Evolutionary conservation across 371 early-diverging fungal species (phyloP).

Genomic region (Apophysomyces ossiformis): DNA sequence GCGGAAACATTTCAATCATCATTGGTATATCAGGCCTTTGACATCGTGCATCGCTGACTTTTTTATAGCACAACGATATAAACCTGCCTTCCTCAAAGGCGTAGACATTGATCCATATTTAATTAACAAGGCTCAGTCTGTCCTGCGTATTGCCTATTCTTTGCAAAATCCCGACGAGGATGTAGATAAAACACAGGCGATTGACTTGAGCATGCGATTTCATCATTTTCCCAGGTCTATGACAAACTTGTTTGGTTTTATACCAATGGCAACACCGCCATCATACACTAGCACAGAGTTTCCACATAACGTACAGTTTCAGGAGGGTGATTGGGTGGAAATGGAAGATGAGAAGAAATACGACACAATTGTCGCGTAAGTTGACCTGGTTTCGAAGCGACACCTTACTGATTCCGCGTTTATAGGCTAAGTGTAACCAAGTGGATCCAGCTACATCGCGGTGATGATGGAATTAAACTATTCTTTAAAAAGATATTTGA

Average conservation of each 20-base stretch:
- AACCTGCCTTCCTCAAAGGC: conserved; percentile 59
- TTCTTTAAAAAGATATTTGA: conserved; percentile 72
- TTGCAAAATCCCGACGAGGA: conserved; percentile 33
- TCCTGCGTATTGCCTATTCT: conserved; percentile 50
- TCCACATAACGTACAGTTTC: conserved; percentile 70
- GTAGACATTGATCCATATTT: conserved; percentile 81
- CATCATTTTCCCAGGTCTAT: conserved; percentile 71
- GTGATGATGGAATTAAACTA: conserved; percentile 73
- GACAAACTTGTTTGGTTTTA: conserved; percentile 57
- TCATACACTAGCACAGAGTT: conserved; percentile 37
- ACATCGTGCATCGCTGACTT: neutral
- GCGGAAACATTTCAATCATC: conserved; percentile 70
- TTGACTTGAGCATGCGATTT: conserved; percentile 33
- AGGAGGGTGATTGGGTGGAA: conserved; percentile 37
- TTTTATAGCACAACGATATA: conserved; percentile 47
- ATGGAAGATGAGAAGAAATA: conserved; percentile 31
- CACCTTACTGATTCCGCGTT: neutral
- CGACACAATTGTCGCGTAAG: conserved; percentile 60
- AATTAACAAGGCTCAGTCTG: conserved; percentile 64
- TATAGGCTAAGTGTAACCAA: conserved; percentile 71
- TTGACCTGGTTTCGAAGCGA: neutral
- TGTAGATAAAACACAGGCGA: conserved; percentile 1
- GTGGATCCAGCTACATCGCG: conserved; percentile 84
- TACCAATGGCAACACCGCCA: conserved; percentile 44
- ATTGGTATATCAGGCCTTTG: conserved; percentile 46